phyloP scores from a whole-genome alignment of 495 filamentous ascomycete species.

The Aspergillus homomorphus region DNA sequence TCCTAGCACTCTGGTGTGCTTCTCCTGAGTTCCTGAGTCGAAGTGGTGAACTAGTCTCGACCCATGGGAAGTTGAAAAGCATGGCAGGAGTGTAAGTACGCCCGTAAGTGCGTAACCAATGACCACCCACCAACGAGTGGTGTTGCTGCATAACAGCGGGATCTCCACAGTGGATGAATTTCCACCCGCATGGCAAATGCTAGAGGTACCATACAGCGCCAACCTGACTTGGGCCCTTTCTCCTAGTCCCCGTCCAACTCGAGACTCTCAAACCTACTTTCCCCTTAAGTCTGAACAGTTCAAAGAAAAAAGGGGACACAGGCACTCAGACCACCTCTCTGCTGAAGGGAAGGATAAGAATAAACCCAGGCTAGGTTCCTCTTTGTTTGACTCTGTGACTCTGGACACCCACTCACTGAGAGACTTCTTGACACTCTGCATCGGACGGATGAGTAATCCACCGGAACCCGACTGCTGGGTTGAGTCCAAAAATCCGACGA shows the following conservation, averaged over 20 bases:
- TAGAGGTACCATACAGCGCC: not conserved
- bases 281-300: not conserved
- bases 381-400: not conserved
- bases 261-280: not conserved
- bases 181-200: constrained; percentile 1
- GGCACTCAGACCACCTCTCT: not conserved
- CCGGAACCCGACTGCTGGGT: not conserved
- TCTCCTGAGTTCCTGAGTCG: constrained; percentile 5
- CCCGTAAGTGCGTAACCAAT: not conserved
- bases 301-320: not conserved
- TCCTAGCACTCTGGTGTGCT: not conserved
- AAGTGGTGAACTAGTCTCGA: not conserved
- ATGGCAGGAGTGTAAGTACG: not conserved
- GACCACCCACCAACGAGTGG: not conserved
- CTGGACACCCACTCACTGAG: too few relatives aligned
- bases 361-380: not conserved
- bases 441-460: not conserved
- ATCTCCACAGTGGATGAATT: constrained; percentile 3
- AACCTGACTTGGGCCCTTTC: not conserved
- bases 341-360: not conserved
- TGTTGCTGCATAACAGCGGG: constrained; percentile 6
- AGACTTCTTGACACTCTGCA: not conserved
- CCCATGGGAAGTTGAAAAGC: not conserved
- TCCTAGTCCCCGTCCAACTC: constrained; percentile 1
- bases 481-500: not conserved